phyloP scores from a whole-genome alignment of 1,284 basidiomycete genomes.

The Ustilago bromivora region DNA sequence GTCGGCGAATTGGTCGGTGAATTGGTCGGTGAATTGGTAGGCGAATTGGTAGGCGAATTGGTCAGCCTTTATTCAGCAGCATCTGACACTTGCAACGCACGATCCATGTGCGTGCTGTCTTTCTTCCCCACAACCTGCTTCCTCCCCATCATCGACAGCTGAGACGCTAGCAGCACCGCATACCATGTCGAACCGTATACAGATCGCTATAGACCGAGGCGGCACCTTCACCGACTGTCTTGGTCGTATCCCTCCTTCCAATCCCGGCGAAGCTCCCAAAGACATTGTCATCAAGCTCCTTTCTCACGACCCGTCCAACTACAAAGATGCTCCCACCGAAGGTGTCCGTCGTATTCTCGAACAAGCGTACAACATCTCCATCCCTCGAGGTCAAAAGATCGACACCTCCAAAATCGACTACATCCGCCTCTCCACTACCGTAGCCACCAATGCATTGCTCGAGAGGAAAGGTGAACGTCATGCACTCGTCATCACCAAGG shows the following conservation, averaged over 20 bases:
- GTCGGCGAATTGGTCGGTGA: too few species aligned
- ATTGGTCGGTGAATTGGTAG: too few species aligned
- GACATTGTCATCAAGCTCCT: constrained; percentile 71
- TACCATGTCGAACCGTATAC: constrained; percentile 49
- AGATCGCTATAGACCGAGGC: constrained; percentile 67
- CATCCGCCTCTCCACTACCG: constrained; percentile 91
- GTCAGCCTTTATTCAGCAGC: constrained; percentile 13
- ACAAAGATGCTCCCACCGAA: constrained; percentile 92
- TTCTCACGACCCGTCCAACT: constrained; percentile 76
- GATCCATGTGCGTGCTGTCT: constrained; percentile 5
- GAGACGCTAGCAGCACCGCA: neutral
- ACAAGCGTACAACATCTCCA: constrained; percentile 77
- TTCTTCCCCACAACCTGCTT: neutral
- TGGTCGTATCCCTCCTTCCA: constrained; percentile 46
- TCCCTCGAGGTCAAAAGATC: constrained; percentile 78
- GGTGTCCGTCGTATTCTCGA: constrained; percentile 92
- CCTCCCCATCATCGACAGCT: neutral
- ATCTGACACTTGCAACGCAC: constrained; percentile 8
- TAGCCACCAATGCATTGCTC: constrained; percentile 94
- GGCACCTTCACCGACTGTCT: constrained; percentile 69
- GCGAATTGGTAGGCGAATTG: constrained; percentile 10
- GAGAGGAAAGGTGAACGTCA: constrained; percentile 93
- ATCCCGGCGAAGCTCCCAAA: constrained; percentile 25
- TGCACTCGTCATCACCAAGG: constrained; percentile 89
- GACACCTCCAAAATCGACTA: constrained; percentile 89